Evolutionary conservation across 257 asterid species (phyloP), one percentile per base, ranked within the genome.

Genomic region (Thymus quinquecostatus): DNA sequence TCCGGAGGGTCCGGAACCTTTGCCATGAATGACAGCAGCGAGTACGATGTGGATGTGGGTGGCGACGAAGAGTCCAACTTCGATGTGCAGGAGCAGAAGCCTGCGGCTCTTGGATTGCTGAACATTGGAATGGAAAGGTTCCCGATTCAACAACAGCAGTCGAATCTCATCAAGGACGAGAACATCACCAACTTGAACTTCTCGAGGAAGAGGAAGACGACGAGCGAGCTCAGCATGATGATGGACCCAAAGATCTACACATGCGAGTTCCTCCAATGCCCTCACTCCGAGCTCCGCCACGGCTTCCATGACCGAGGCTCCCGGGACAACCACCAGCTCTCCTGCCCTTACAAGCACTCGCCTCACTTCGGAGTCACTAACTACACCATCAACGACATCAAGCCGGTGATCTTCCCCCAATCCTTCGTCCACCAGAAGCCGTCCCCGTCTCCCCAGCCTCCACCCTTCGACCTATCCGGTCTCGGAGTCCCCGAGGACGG

Each of bases 291-390:
- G 27, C 74, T 83, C 47, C 83, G 80, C 50, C 87, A 78, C n/a
- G 91, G 96, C 14, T 92, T 92, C 64, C 82, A 78, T 48, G 98
- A 87, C 60, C 73, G 92, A 70, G 73, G 81, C 28, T 69, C 92
- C 0, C 80, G 93, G 47, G 95, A 92, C 85, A 87, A 92, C 29
- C 98, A 92, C 74, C 98, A 88, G 62, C 75, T 86, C 10, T 71
- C 92, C 34, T 92, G 98, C 77, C 92, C 87, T 48, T 84, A 73
- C 76, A 78, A 78, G 57, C 83, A 40, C 53, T 47, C 85, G 10
- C 50, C 92, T 3, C 84, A 75, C 45, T 86, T 76, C 8, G 91
- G 87, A 3, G 85, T 79, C 45, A 36, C 89, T 1, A 75, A 30
- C 55, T 84, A 84, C 48, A 82, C 38, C 59, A 61, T 82, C 36